A percentile compares a stretch with the other conserved stretches of the same genome.
Evolutionary conservation across 2,329 filamentous ascomycete species (phyloP).

Genomic region (Sphaerostilbella broomeana): DNA sequence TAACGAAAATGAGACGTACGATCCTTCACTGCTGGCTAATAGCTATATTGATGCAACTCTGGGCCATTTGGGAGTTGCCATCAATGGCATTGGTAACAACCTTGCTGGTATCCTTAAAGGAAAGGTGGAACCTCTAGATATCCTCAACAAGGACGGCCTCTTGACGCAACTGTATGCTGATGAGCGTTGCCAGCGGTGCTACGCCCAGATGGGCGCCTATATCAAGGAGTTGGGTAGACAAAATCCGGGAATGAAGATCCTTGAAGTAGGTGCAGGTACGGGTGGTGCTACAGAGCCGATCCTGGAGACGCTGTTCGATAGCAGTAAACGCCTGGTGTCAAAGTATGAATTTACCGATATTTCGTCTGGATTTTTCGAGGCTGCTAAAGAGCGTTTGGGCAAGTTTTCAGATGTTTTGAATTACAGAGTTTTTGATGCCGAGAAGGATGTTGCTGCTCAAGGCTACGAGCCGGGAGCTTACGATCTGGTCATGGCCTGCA

Average conservation of each 20-base stretch:
- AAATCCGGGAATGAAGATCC: constrained; percentile 22
- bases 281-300: constrained; percentile 32
- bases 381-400: constrained; percentile 20
- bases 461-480: constrained; percentile 27
- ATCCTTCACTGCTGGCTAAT: neutral
- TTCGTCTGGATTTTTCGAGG: constrained; percentile 34
- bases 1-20: neutral
- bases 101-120: constrained; percentile 4
- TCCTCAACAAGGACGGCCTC: constrained; percentile 4
- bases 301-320: constrained; percentile 25
- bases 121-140: constrained; percentile 1
- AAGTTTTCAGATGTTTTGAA: constrained; percentile 21
- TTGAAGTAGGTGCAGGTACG: constrained; percentile 37
- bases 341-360: constrained; percentile 41
- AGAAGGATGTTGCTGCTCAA: constrained; percentile 25
- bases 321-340: constrained; percentile 3
- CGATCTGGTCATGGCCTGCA: constrained; percentile 30
- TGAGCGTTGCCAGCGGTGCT: constrained; percentile 2
- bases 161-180: constrained; percentile 2
- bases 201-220: constrained; percentile 9
- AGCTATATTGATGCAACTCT: neutral
- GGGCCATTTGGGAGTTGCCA: neutral
- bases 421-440: constrained; percentile 23
- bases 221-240: constrained; percentile 4
- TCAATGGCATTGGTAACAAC: constrained; percentile 2